Conservation (phyloP, 129 eudicot species). For the Sambucus nigra region DNA sequence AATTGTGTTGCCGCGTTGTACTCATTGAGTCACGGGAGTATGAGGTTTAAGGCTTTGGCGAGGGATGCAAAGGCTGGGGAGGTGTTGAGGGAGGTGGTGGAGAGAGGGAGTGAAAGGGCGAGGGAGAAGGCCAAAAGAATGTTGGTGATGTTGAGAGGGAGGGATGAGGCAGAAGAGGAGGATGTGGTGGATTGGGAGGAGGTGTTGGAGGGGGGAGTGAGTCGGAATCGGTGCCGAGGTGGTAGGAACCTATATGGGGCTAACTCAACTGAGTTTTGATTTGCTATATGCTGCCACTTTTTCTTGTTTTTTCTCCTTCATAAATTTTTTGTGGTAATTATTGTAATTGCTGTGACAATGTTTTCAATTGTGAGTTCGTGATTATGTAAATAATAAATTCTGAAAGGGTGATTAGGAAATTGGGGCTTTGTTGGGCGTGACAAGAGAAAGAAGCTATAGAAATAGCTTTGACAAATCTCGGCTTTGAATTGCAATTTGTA, state of each 20-base stretch:
- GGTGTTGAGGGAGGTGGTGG: conserved; percentile 69
- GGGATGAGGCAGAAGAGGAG: conserved; percentile 38
- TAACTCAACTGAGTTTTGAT: conserved; percentile 64
- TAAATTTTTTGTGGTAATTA: no score
- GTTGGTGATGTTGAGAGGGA: conserved; percentile 45
- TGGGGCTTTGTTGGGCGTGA: no score
- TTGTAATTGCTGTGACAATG: no score
- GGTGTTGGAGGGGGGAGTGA: conserved; percentile 54
- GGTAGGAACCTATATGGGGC: conserved; percentile 15
- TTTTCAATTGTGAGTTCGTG: no score
- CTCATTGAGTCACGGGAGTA: conserved; percentile 79
- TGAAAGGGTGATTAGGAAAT: no score
- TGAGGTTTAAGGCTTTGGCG: conserved; percentile 85
- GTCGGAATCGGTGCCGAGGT: conserved; percentile 46
- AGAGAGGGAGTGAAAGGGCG: conserved; percentile 62
- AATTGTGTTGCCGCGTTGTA: conserved; percentile 73
- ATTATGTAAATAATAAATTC: no score
- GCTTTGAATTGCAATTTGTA: no score
- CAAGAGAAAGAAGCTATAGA: no score
- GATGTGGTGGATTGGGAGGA: conserved; percentile 61
- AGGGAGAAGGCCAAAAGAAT: conserved; percentile 72
- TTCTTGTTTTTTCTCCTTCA: neutral
- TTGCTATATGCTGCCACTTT: no score
- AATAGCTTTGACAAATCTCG: no score
- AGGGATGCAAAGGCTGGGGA: conserved; percentile 63